These are phyloP conservation scores for Boletus tylopilopsis DNA, from an alignment of 768 basidiomycete genomes.

Conservation along the genomic window DNA sequence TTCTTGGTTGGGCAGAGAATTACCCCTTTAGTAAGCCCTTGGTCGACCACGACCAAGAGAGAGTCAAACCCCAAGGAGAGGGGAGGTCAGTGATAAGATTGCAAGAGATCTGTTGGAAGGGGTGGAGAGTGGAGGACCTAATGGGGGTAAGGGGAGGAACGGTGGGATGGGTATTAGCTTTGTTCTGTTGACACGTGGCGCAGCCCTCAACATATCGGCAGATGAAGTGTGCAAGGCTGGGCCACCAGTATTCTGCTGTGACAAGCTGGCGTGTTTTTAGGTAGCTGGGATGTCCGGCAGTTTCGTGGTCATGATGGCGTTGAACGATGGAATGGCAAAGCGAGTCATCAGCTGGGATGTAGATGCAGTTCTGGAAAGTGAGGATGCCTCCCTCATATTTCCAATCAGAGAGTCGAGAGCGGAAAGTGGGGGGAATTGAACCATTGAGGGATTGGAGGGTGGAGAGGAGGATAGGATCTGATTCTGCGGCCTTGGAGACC, in stretches of 20 bases:
- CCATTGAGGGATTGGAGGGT: neutral
- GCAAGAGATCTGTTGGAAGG: neutral
- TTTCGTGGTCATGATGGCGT: neutral
- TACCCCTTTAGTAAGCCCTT: neutral
- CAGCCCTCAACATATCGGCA: neutral
- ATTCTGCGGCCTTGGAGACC: no score
- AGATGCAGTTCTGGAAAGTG: neutral
- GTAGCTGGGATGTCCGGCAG: neutral
- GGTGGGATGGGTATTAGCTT: neutral
- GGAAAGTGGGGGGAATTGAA: neutral
- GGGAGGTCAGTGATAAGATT: neutral
- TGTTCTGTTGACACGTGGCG: neutral
- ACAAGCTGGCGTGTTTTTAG: neutral
- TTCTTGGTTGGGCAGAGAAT: neutral
- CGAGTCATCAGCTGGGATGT: neutral
- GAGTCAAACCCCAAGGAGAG: neutral
- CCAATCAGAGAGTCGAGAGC: neutral
- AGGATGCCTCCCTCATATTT: neutral
- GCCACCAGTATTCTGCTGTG: neutral
- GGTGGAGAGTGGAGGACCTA: neutral
- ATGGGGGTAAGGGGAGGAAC: neutral
- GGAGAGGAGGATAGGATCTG: neutral
- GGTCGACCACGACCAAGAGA: neutral
- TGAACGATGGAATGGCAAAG: neutral
- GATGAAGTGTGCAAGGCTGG: neutral